Evolutionary conservation across 2,329 filamentous ascomycete species (phyloP).

Genomic region (Phaeoacremonium minimum): DNA sequence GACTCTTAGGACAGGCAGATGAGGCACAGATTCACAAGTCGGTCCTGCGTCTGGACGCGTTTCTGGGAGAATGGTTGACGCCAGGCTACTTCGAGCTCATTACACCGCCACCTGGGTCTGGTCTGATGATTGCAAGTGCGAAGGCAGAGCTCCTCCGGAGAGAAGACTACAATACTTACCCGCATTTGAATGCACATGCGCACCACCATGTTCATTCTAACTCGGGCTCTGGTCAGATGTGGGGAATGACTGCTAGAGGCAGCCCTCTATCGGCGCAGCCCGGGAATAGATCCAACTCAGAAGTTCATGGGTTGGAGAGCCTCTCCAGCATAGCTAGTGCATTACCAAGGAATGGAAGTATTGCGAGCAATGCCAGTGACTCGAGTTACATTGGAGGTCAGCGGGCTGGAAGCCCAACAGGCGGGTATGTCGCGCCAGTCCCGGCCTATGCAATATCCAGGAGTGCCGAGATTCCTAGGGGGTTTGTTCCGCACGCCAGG

Average conservation of each 20-base stretch:
- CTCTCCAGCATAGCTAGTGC: conserved; percentile 26
- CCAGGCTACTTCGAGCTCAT: conserved; percentile 93
- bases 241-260: conserved; percentile 22
- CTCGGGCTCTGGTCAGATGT: conserved; percentile 29
- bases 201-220: conserved; percentile 15
- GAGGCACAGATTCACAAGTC: conserved; percentile 43
- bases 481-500: conserved; percentile 85
- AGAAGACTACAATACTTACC: conserved; percentile 59
- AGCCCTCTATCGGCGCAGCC: conserved; percentile 11
- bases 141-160: conserved; percentile 81
- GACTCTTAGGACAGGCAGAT: no score
- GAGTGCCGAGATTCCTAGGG: conserved; percentile 76
- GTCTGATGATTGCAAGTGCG: conserved; percentile 82
- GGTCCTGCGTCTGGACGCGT: conserved; percentile 80
- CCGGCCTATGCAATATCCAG: conserved; percentile 81
- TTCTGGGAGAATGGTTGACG: conserved; percentile 91
- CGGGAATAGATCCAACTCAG: conserved; percentile 10
- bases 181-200: conserved; percentile 24
- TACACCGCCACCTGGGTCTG: conserved; percentile 79
- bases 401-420: conserved; percentile 14
- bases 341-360: conserved; percentile 22
- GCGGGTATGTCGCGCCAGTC: conserved; percentile 66
- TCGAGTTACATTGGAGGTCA: conserved; percentile 7
- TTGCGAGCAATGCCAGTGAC: conserved; percentile 15
- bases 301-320: conserved; percentile 15